A percentile compares a stretch with the other conserved stretches of the same genome.
Evolutionary conservation across 2,329 filamentous ascomycete species (phyloP).

Genomic region (Chaetothyriales sp.): DNA sequence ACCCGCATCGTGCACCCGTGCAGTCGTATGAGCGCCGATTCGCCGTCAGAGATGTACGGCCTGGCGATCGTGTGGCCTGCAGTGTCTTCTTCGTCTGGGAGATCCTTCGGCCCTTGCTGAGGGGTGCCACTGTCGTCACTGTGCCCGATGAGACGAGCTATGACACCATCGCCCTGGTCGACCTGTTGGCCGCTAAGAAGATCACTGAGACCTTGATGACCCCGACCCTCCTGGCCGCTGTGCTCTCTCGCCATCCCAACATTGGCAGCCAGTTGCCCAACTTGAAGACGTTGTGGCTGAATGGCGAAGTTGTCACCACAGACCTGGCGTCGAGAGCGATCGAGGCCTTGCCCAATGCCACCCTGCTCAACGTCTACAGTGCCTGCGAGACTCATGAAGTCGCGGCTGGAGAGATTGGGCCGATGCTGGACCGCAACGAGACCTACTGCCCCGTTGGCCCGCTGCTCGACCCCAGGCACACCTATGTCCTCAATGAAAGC

Average conservation of each 20-base stretch:
- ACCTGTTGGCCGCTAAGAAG: slow-evolving; percentile 48
- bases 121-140: slow-evolving; percentile 60
- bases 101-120: slow-evolving; percentile 58
- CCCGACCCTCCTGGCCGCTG: slow-evolving; percentile 59
- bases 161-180: slow-evolving; percentile 58
- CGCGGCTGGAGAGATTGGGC: slow-evolving; percentile 57
- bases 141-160: slow-evolving; percentile 65
- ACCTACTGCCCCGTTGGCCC: slow-evolving; percentile 60
- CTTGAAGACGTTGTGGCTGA: slow-evolving; percentile 60
- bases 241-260: slow-evolving; percentile 53
- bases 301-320: slow-evolving; percentile 68
- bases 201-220: slow-evolving; percentile 76
- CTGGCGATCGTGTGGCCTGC: slow-evolving; percentile 66
- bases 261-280: slow-evolving; percentile 49
- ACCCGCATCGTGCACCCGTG: slow-evolving; percentile 59
- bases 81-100: slow-evolving; percentile 85
- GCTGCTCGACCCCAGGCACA: slow-evolving; percentile 50
- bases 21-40: slow-evolving; percentile 62
- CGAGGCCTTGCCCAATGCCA: slow-evolving; percentile 51
- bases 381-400: slow-evolving; percentile 72
- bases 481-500: slow-evolving; percentile 57
- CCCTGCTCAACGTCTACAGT: slow-evolving; percentile 66
- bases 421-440: slow-evolving; percentile 42
- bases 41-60: slow-evolving; percentile 49
- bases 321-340: slow-evolving; percentile 56